Percentiles rank a stretch among this genome's conserved stretches.
Conservation (phyloP, 257 asterid genomes). For the Phtheirospermum japonicum region DNA sequence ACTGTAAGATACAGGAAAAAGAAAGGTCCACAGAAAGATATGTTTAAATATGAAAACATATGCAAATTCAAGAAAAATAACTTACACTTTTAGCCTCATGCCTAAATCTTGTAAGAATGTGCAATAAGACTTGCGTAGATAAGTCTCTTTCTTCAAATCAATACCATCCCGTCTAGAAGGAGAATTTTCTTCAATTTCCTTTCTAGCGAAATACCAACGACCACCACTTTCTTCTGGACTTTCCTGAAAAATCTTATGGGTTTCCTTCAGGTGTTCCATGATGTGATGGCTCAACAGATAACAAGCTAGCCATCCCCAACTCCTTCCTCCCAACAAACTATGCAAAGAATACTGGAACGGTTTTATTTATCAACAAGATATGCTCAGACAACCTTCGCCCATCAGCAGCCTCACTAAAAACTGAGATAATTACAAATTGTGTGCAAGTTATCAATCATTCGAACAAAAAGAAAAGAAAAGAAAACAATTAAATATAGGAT, state of each 20-base stretch:
- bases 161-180: slow-evolving; percentile 81
- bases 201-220: slow-evolving; percentile 74
- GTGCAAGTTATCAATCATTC: not conserved
- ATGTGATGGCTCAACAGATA: slow-evolving; percentile 62
- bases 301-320: slow-evolving; percentile 53
- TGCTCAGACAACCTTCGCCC: slow-evolving; percentile 30
- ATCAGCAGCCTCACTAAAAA: slow-evolving; percentile 17
- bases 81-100: slow-evolving; percentile 95
- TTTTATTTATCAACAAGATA: slow-evolving; percentile 32
- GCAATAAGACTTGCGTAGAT: slow-evolving; percentile 79
- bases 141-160: slow-evolving; percentile 83
- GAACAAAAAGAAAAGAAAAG: not conserved
- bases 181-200: slow-evolving; percentile 85
- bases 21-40: not conserved
- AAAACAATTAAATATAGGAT: not conserved
- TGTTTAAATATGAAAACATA: not conserved
- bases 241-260: slow-evolving; percentile 51
- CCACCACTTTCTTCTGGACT: slow-evolving; percentile 62
- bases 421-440: not conserved
- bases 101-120: slow-evolving; percentile 84
- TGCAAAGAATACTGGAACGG: slow-evolving; percentile 17
- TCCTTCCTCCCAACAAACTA: slow-evolving; percentile 30
- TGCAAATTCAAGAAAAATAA: not conserved
- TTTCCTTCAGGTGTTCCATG: slow-evolving; percentile 42
- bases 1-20: not conserved